Evolutionary conservation across 106 monocot species (phyloP).

Genomic region (Gastrodia elata): DNA sequence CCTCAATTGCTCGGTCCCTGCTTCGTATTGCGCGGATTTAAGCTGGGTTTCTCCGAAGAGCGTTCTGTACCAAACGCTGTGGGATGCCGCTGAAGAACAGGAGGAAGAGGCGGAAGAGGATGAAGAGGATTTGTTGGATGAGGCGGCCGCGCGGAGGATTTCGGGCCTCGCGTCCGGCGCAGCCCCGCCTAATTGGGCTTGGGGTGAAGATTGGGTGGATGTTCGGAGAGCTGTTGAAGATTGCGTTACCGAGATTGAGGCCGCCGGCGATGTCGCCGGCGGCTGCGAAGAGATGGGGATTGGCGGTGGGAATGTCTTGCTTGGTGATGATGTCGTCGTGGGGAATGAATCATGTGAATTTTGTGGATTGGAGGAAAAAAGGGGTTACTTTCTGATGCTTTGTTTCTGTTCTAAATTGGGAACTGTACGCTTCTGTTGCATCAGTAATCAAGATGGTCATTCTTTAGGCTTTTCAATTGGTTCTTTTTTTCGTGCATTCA

Average conservation of each 20-base stretch:
- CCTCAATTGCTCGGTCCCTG: neutral
- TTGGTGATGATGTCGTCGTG: neutral
- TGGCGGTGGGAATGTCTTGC: neutral
- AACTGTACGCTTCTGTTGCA: neutral
- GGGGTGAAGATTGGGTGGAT: slow-evolving; percentile 8
- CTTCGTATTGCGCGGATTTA: neutral
- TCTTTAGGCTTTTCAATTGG: neutral
- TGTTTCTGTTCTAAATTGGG: neutral
- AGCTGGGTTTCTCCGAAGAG: slow-evolving; percentile 14
- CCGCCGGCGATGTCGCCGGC: neutral
- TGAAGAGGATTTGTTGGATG: neutral
- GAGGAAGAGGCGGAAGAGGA: neutral
- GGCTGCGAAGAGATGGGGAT: neutral
- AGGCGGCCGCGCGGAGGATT: neutral
- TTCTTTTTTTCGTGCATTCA: neutral
- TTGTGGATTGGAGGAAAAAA: neutral
- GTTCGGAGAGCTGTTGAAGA: neutral
- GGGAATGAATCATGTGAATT: neutral
- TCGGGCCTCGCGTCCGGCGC: neutral
- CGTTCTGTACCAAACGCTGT: slow-evolving; percentile 1
- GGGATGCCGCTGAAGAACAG: neutral
- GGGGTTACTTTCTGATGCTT: neutral
- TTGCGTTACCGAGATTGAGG: neutral
- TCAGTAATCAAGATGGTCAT: neutral
- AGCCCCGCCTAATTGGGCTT: slow-evolving; percentile 1